phyloP scores from a whole-genome alignment of 2,329 filamentous ascomycete genomes.

The Aspergillus pseudoterreus region DNA sequence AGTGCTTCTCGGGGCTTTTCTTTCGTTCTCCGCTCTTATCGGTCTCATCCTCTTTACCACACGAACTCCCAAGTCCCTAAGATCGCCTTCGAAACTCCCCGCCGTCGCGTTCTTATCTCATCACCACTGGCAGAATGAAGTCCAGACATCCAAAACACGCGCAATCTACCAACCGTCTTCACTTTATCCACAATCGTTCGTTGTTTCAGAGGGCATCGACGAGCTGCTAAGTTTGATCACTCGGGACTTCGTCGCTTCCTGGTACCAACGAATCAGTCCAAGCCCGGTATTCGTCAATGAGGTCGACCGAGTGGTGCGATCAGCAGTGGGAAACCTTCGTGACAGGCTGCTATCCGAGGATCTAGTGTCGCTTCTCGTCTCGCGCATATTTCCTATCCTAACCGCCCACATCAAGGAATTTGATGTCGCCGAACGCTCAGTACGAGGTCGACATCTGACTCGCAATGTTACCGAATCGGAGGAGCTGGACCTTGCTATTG shows the following conservation, averaged over 20 bases:
- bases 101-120: constrained; percentile 58
- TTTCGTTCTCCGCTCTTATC: constrained; percentile 52
- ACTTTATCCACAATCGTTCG: constrained; percentile 71
- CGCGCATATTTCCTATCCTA: constrained; percentile 78
- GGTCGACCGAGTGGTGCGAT: constrained; percentile 75
- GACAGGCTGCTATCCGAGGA: constrained; percentile 73
- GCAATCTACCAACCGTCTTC: constrained; percentile 65
- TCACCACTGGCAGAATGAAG: constrained; percentile 67
- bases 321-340: constrained; percentile 66
- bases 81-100: constrained; percentile 42
- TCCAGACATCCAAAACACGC: constrained; percentile 60
- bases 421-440: constrained; percentile 79
- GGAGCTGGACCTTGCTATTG: constrained; percentile 91
- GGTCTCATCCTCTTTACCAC: constrained; percentile 59
- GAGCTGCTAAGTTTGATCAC: constrained; percentile 71
- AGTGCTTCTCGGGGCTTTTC: constrained; percentile 66
- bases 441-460: constrained; percentile 83
- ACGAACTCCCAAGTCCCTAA: constrained; percentile 36
- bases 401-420: constrained; percentile 88
- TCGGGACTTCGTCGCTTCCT: constrained; percentile 80
- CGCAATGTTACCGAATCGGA: constrained; percentile 92
- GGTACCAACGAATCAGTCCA: constrained; percentile 83
- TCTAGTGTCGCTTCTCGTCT: constrained; percentile 77
- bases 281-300: constrained; percentile 79
- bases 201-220: constrained; percentile 77